Conservation (phyloP, 2,329 filamentous ascomycete genomes). For the Stachybotrys chartarum region DNA sequence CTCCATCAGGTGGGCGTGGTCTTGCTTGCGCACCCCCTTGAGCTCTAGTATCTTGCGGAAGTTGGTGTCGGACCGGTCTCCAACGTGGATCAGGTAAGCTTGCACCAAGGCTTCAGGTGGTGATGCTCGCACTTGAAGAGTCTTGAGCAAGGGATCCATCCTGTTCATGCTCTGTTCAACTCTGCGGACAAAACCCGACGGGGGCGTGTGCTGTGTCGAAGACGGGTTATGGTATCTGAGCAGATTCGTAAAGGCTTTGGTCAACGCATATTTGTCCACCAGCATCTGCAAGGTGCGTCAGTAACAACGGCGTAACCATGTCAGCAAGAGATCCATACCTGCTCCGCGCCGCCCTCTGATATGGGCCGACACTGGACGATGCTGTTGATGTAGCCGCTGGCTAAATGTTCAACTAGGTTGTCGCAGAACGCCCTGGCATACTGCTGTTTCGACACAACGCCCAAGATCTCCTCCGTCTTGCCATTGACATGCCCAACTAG, state of each 20-base stretch:
- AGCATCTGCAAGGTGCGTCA: constrained; percentile 60
- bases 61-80: constrained; percentile 85
- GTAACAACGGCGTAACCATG: constrained; percentile 9
- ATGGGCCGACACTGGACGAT: constrained; percentile 87
- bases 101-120: constrained; percentile 93
- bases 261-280: constrained; percentile 86
- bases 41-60: constrained; percentile 95
- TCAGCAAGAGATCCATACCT: constrained; percentile 41
- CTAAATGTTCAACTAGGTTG: constrained; percentile 84
- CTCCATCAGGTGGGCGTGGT: constrained; percentile 77
- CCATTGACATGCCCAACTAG: constrained; percentile 67
- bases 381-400: constrained; percentile 70
- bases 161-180: constrained; percentile 78
- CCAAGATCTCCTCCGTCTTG: constrained; percentile 67
- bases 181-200: constrained; percentile 70
- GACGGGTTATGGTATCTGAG: constrained; percentile 54
- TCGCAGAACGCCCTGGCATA: constrained; percentile 94
- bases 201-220: constrained; percentile 30
- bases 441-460: constrained; percentile 77
- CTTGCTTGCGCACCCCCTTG: constrained; percentile 81
- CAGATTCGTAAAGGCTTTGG: constrained; percentile 68
- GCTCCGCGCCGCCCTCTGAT: constrained; percentile 89
- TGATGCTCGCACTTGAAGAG: constrained; percentile 84
- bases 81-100: constrained; percentile 95
- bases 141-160: constrained; percentile 90